Evolutionary conservation across 2,329 filamentous ascomycete species (phyloP).

Genomic region (Aspergillus pseudonomiae): DNA sequence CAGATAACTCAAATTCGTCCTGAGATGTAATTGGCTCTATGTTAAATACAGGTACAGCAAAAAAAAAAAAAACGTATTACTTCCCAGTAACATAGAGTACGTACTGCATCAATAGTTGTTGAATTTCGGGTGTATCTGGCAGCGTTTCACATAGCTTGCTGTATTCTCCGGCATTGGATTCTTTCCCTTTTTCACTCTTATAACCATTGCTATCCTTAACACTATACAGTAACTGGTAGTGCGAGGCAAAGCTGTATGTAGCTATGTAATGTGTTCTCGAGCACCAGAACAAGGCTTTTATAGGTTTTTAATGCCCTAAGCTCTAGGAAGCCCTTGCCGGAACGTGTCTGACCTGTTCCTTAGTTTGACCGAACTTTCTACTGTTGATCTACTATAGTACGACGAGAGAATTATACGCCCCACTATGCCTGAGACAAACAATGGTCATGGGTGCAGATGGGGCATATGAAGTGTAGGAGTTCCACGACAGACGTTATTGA

Average conservation of each 20-base stretch:
- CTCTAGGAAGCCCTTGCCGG: background rate
- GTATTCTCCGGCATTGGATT: background rate
- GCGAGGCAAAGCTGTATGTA: background rate
- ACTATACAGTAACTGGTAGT: background rate
- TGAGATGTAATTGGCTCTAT: background rate
- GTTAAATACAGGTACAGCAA: background rate
- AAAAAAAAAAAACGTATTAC: too few relatives aligned
- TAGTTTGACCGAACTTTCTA: background rate
- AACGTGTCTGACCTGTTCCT: background rate
- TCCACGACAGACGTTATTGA: background rate
- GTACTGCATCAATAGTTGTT: background rate
- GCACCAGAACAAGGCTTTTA: background rate
- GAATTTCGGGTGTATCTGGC: background rate
- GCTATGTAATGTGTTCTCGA: background rate
- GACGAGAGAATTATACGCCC: background rate
- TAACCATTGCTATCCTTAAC: background rate
- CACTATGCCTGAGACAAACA: background rate
- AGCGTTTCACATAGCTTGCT: background rate
- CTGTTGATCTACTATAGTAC: background rate
- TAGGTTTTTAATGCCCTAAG: background rate
- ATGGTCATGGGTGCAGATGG: background rate
- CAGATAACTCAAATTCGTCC: background rate
- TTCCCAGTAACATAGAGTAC: background rate
- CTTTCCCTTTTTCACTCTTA: background rate
- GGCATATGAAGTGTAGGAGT: background rate